phyloP scores from a whole-genome alignment of 1,139 yeast species.

The Kodamaea suecica region DNA sequence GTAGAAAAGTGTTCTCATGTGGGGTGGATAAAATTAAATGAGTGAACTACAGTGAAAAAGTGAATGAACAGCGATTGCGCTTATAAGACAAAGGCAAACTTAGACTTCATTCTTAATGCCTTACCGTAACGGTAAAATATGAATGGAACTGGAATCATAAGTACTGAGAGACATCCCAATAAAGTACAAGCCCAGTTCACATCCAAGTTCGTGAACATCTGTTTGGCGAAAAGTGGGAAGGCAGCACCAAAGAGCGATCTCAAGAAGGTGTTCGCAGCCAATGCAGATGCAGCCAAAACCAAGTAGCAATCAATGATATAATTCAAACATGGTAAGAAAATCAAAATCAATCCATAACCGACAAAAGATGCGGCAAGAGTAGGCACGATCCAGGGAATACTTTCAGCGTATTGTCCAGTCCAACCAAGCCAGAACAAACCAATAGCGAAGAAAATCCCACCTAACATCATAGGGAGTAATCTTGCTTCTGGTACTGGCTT shows the following conservation, averaged over 20 bases:
- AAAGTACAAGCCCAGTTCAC: conserved; percentile 82
- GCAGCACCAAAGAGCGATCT: conserved; percentile 59
- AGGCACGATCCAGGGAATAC: conserved; percentile 84
- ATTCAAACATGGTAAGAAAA: conserved; percentile 74
- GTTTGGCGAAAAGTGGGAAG: conserved; percentile 51
- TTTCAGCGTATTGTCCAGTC: conserved; percentile 70
- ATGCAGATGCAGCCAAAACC: conserved; percentile 81
- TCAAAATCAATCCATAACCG: conserved; percentile 72
- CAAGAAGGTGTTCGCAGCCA: conserved; percentile 81
- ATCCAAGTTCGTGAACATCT: conserved; percentile 73
- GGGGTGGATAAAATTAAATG: neutral
- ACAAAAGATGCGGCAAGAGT: conserved; percentile 67
- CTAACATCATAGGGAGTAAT: conserved; percentile 69
- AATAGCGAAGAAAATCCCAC: conserved; percentile 65
- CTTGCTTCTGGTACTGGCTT: conserved; percentile 77
- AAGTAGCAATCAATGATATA: conserved; percentile 80
- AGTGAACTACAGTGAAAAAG: neutral
- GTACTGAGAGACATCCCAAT: conserved; percentile 63
- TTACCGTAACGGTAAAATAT: conserved; percentile 66
- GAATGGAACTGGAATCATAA: conserved; percentile 73
- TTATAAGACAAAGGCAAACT: conserved; percentile 53
- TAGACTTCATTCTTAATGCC: conserved; percentile 56
- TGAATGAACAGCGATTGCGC: no score
- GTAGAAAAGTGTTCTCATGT: no score
- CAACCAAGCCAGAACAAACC: conserved; percentile 86